Evolutionary conservation across 208 protist species (phyloP), one percentile per base, ranked within the genome.

Genomic region (Jaenimonas drosophilae): DNA sequence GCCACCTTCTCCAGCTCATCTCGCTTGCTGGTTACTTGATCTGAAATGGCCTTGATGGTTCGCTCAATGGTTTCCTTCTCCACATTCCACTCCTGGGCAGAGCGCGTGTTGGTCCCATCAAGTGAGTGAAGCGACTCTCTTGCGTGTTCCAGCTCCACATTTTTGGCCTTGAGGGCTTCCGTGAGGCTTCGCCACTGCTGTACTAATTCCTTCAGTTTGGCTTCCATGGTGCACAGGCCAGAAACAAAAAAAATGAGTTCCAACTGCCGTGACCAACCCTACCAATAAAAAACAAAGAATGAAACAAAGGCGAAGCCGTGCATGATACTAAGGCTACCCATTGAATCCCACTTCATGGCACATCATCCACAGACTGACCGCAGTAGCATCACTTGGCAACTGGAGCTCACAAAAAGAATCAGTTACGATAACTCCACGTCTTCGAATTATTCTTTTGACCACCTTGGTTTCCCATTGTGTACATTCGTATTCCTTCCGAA

Each of bases 41-140:
- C 59, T 19, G 72, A 41, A 21, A 88, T 74, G 24, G 65, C 74
- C 38, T 45, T 73, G 56, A 82, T 85, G 6, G 79, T 87, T 49
- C 63, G 82, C 23, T 62, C 41, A 31, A 87, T 78, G 16, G 54
- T 74, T 19, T 81, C 73, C 66, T 88, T 92, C 49, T 92, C 76
- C 0, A 86, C 30, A 16, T 86, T 70, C 79, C 84, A 92, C 55
- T 86, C 49, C 46, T 86, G 71, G 19, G 65, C 52, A 19, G 63
- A 62, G 29, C 64, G 76, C 9, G 59, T 54, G 41, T 77, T 62
- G 54, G 78, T 64, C 1, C 40, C 41, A 20, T 91, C 71, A 7
- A 78, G 44, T 39, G 67, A 63, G 30, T 76, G 47, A 6, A 88
- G 34, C 1, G 57, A 38, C 12, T 55, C 49, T 16, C 75, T 59